Base-by-base conservation (phyloP, 306 rosid species). In the Quercus cerris region DNA sequence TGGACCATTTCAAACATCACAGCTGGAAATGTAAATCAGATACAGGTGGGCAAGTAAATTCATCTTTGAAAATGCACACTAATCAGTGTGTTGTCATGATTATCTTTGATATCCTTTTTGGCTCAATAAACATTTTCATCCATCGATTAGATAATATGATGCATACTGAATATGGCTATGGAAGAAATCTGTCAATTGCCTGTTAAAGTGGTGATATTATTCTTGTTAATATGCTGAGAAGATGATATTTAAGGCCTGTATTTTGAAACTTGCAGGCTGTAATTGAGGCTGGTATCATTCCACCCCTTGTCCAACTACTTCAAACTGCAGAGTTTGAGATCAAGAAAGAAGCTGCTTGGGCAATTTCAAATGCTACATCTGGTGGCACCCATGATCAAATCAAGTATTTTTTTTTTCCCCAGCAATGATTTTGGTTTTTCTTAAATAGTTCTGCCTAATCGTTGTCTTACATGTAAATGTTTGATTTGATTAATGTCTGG, bases 291-390 rank as follows among this genome's bases (percentile, higher is more conserved):
- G 89, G 89, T 80, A 81, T 93, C 81, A 81, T 93, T 80, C 82
- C 85, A 19, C 98, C 98, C 23, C 84, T 93, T n/a, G 83, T 91
- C 71, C 90, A 85, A 85, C 90, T 93, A 84, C 98, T 93, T 78
- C 97, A 87, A 91, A 89, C 81, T 88, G 97, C 97, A 1, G 98
- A 93, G 91, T 93, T 93, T 83, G 98, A 93, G 83, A 90, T 93
- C 25, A 93, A 93, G 88, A 91, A 93, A 74, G 98, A 93, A 84
- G 98, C 98, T 52, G 98, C 97, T 2, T 93, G 98, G 98, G 97
- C 98, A 80, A 86, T 93, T 78, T 93, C 98, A 19, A 93, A 93
- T 87, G 98, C 97, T 79, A 91, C 97, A 17, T 93, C 98, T 75
- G 98, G 98, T 51, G 98, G 98, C 38, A 88, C 89, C 75, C 83